Base-by-base conservation (phyloP, 805 yeast genomes). In the Starmerella vaccinii region DNA sequence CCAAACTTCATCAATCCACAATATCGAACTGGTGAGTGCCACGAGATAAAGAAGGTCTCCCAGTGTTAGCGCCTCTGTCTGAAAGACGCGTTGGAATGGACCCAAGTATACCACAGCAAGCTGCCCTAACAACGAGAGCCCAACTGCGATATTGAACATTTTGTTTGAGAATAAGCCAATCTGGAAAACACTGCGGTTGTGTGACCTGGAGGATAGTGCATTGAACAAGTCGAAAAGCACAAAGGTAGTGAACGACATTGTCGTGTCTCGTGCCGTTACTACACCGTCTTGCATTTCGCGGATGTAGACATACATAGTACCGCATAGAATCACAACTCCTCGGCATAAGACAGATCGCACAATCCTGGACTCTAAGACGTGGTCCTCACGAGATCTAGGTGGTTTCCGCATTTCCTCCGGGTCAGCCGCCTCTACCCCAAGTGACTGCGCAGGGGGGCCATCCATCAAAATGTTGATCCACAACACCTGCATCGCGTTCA, bases 381-480 rank as follows among this genome's bases (percentile, higher is more conserved):
- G 81, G 55, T 90, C 97, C 50, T 77, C 73, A 64, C 97, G 80
- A 47, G 80, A 76, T 68, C 99, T 80, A 49, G 98, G 98, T n/a
- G 97, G 97, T 64, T 83, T 84, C 56, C 76, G 79, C 97, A 90
- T 89, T 34, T 90, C 95, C 65, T 84, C 95, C 55, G 84, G 88
- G 63, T 90, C 97, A 13, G 90, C 97, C 0, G 96, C 95, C 68
- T 90, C 98, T 29, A 92, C 97, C 52, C 98, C 98, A 40, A 90
- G 72, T 0, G 95, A 84, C 70, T 90, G 98, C 1, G 97, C 97
- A 4, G 98, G 98, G 10, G 98, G 98, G 1, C 98, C 98, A 70
- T 90, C 98, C 98, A 90, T 90, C 51, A 90, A 74, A 56, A 90
- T 92, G 65, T 90, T 90, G 65, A 90, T 90, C 97, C 97, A 90